phyloP scores from a whole-genome alignment of 2,329 filamentous ascomycete genomes.

The Podosphaera leucotricha region DNA sequence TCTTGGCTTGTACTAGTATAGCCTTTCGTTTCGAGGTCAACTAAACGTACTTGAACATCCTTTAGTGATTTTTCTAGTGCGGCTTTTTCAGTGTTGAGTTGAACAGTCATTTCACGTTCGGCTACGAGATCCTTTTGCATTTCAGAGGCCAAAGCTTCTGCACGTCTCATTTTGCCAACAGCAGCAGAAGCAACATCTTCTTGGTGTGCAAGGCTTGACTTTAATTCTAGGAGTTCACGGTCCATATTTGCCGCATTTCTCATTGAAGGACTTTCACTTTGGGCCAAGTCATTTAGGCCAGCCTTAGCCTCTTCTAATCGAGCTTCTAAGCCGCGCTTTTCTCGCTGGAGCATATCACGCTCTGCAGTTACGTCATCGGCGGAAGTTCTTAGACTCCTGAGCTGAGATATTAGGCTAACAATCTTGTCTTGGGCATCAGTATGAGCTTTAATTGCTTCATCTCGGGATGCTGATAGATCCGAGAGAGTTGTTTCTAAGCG shows the following conservation, averaged over 20 bases:
- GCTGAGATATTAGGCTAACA: slow-evolving; percentile 71
- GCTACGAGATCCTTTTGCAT: slow-evolving; percentile 78
- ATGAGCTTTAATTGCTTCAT: slow-evolving; percentile 80
- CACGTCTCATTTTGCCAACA: slow-evolving; percentile 89
- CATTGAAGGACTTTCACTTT: slow-evolving; percentile 65
- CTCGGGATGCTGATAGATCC: slow-evolving; percentile 71
- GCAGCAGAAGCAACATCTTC: slow-evolving; percentile 81
- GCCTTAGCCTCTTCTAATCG: slow-evolving; percentile 71
- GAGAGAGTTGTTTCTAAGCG: slow-evolving; percentile 74
- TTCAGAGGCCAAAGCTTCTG: slow-evolving; percentile 67
- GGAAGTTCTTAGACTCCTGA: slow-evolving; percentile 57
- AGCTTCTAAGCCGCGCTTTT: slow-evolving; percentile 74
- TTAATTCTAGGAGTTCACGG: slow-evolving; percentile 71
- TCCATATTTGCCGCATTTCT: slow-evolving; percentile 77
- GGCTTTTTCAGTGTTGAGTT: slow-evolving; percentile 76
- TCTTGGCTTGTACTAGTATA: slow-evolving; percentile 89
- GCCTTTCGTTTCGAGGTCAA: slow-evolving; percentile 91
- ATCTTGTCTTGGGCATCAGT: slow-evolving; percentile 90
- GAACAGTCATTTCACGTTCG: slow-evolving; percentile 60
- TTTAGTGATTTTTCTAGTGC: slow-evolving; percentile 72
- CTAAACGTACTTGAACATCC: slow-evolving; percentile 68
- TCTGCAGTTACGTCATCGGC: slow-evolving; percentile 73
- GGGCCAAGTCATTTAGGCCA: slow-evolving; percentile 67
- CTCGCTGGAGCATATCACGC: slow-evolving; percentile 60
- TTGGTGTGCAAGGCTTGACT: slow-evolving; percentile 70